Conservation (phyloP, 1,139 yeast species). For the Schizosaccharomyces versatilis region DNA sequence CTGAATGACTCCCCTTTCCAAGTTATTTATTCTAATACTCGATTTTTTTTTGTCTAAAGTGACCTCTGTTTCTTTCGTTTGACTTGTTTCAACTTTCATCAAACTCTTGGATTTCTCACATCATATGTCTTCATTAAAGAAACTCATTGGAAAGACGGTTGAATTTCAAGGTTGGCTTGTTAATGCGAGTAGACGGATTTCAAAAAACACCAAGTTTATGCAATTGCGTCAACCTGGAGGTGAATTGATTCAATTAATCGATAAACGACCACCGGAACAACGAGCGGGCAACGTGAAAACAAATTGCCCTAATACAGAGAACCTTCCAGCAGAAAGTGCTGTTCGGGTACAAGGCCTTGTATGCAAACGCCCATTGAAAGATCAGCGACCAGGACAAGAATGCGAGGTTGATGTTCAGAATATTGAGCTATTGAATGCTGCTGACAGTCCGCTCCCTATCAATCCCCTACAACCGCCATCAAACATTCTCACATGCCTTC, state of each 20-base stretch:
- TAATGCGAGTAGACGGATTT: background rate
- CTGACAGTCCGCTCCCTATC: constrained; percentile 39
- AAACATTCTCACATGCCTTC: constrained; percentile 40
- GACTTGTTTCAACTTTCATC: background rate
- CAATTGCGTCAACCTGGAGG: background rate
- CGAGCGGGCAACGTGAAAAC: too few relatives aligned
- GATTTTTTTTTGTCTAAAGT: background rate
- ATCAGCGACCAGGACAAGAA: constrained; percentile 10
- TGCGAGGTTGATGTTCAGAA: constrained; percentile 38
- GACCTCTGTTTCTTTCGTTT: background rate
- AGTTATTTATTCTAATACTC: background rate
- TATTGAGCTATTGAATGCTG: constrained; percentile 36
- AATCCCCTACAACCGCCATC: constrained; percentile 31
- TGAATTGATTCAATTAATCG: background rate
- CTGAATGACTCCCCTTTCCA: background rate
- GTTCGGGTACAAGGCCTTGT: constrained; percentile 12
- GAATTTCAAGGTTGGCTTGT: background rate
- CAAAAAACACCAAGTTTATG: background rate
- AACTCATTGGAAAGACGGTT: background rate
- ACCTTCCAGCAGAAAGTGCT: constrained; percentile 9
- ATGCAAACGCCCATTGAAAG: constrained; percentile 13
- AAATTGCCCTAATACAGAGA: background rate
- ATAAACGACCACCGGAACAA: too few relatives aligned
- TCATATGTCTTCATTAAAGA: background rate
- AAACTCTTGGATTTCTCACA: background rate